phyloP scores from a whole-genome alignment of 176 grass and related monocot species.

The Zea luxurians region DNA sequence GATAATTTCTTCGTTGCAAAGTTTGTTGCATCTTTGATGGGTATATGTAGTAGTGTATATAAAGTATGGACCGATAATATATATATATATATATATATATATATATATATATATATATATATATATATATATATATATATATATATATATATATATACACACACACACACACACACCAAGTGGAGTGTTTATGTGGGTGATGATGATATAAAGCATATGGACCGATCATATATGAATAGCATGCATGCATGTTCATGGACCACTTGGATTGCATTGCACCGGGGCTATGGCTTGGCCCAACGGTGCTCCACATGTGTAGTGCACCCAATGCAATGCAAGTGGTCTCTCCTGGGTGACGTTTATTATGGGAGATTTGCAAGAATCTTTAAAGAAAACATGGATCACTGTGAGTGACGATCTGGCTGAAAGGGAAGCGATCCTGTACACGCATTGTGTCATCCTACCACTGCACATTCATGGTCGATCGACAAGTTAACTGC shows the following conservation, averaged over 20 bases:
- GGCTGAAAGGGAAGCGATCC: slow-evolving; percentile 24
- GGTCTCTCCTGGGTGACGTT: slow-evolving; percentile 9
- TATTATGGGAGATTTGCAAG: neutral
- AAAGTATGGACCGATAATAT: neutral
- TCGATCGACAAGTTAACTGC: neutral
- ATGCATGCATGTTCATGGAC: slow-evolving; percentile 17
- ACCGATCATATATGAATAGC: neutral
- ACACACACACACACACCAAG: too few species aligned
- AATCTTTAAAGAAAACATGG: slow-evolving; percentile 30
- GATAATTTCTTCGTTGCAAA: neutral
- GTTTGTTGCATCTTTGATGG: neutral
- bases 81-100: too few species aligned
- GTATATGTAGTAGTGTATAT: neutral
- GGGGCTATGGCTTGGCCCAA: slow-evolving; percentile 19
- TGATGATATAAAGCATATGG: slow-evolving; percentile 2
- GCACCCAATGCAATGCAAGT: slow-evolving; percentile 6
- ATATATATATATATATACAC: too few species aligned
- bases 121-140: too few species aligned
- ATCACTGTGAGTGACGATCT: slow-evolving; percentile 1
- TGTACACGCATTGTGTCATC: neutral
- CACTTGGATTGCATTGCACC: neutral
- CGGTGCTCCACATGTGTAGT: slow-evolving; percentile 47
- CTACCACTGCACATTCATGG: neutral
- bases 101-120: too few species aligned
- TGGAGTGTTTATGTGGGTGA: neutral